A percentile compares a stretch with the other conserved stretches of the same genome.
phyloP scores from a whole-genome alignment of 495 filamentous ascomycete species.

The Penicillium pulvis region DNA sequence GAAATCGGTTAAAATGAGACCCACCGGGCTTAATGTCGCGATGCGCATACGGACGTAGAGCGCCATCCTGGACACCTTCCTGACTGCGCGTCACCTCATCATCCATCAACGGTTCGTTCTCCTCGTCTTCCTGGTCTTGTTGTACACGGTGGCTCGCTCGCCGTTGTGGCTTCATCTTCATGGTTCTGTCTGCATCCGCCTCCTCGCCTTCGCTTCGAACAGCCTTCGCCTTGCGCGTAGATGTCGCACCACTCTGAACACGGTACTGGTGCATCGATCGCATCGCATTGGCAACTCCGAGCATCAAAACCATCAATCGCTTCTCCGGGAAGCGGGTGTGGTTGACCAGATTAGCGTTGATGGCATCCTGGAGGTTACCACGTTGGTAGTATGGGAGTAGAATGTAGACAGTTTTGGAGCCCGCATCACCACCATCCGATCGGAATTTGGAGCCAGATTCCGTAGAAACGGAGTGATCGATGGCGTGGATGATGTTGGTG shows the following conservation, averaged over 20 bases:
- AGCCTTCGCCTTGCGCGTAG: constrained; percentile 61
- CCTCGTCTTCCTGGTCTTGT: constrained; percentile 66
- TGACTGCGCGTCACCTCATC: constrained; percentile 74
- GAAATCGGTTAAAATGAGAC: not conserved
- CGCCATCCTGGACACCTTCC: constrained; percentile 70
- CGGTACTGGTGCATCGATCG: constrained; percentile 89
- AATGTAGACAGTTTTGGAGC: constrained; percentile 93
- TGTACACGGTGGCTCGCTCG: constrained; percentile 36
- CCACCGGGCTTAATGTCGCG: constrained; percentile 95
- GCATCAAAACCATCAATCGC: constrained; percentile 82
- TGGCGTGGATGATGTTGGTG: constrained; percentile 83
- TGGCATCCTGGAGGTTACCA: constrained; percentile 95
- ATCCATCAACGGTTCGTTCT: constrained; percentile 81
- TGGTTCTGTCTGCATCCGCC: constrained; percentile 60
- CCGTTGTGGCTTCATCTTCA: constrained; percentile 56
- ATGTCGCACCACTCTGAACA: constrained; percentile 56
- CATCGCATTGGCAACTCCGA: constrained; percentile 87
- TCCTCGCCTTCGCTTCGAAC: constrained; percentile 59
- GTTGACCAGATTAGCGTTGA: constrained; percentile 98
- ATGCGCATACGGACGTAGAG: constrained; percentile 84
- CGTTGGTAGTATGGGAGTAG: constrained; percentile 91
- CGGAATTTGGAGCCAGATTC: constrained; percentile 63
- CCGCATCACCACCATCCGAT: constrained; percentile 55
- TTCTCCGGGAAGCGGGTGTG: constrained; percentile 91
- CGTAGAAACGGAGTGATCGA: constrained; percentile 76